These are phyloP conservation scores for Tanacetum coccineum DNA, from an alignment of 129 eudicot genomes.

Conservation along the genomic window DNA sequence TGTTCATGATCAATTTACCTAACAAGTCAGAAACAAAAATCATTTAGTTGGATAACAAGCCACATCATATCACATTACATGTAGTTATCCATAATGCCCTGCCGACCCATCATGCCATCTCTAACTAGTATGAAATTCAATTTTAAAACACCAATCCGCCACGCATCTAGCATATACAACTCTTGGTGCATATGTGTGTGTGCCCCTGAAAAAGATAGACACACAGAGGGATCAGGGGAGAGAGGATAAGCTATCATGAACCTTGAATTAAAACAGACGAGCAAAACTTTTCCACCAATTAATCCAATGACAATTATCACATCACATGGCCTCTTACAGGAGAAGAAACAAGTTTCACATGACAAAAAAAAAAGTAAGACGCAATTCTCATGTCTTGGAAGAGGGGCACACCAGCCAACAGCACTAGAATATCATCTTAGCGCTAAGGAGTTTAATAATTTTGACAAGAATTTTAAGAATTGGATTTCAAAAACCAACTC, in stretches of 20 bases:
- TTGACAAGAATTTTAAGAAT: conserved; percentile 17
- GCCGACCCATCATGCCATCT: no score
- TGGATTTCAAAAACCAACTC: conserved; percentile 16
- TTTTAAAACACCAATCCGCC: no score
- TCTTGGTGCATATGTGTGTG: background rate
- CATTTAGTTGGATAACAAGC: no score
- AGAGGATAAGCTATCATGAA: no score
- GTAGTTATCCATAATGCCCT: no score
- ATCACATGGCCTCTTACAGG: conserved; percentile 1
- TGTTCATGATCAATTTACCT: no score
- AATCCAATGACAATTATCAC: conserved; percentile 6
- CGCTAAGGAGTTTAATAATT: conserved; percentile 4
- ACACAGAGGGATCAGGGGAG: background rate
- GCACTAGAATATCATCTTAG: conserved; percentile 21
- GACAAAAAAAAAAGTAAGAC: background rate
- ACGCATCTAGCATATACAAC: background rate
- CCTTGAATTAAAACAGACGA: no score
- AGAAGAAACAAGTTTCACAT: conserved; percentile 9
- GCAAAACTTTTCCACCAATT: no score
- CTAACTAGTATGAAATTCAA: background rate
- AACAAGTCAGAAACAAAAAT: no score
- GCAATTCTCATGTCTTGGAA: conserved; percentile 6
- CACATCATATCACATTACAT: no score
- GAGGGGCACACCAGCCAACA: conserved; percentile 22
- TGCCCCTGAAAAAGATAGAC: background rate